phyloP scores from a whole-genome alignment of 345 rosid genomes.

The Cardamine chenopodiifolia region DNA sequence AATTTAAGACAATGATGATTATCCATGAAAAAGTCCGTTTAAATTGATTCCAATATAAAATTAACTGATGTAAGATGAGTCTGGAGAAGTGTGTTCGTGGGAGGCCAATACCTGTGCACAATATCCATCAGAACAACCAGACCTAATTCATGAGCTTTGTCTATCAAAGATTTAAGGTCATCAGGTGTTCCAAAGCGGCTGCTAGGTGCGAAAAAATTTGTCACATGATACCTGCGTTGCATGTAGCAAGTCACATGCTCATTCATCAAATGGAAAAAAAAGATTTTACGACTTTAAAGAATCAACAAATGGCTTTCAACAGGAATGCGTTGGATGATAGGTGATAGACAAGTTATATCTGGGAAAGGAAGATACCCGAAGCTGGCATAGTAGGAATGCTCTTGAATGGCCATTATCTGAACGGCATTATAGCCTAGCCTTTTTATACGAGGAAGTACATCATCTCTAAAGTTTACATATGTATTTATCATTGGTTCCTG shows the following conservation, averaged over 20 bases:
- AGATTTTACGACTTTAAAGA: neutral
- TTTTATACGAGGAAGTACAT: slow-evolving; percentile 95
- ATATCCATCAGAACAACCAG: slow-evolving; percentile 97
- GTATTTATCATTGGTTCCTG: slow-evolving; percentile 91
- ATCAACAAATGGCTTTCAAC: slow-evolving; percentile 24
- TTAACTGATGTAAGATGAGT: slow-evolving; percentile 20
- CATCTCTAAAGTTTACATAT: slow-evolving; percentile 87
- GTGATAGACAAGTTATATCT: slow-evolving; percentile 10
- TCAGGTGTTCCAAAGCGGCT: slow-evolving; percentile 99
- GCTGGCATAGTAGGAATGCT: slow-evolving; percentile 96
- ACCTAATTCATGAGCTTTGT: slow-evolving; percentile 93
- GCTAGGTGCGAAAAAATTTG: slow-evolving; percentile 94
- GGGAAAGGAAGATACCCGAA: slow-evolving; percentile 68
- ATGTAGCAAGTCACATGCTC: slow-evolving; percentile 36
- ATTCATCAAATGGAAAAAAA: slow-evolving; percentile 25
- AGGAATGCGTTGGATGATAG: neutral
- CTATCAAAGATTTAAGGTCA: slow-evolving; percentile 92
- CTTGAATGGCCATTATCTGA: slow-evolving; percentile 98
- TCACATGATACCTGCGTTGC: slow-evolving; percentile 86
- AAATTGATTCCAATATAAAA: neutral
- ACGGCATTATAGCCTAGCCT: slow-evolving; percentile 93
- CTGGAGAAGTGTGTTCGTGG: slow-evolving; percentile 4
- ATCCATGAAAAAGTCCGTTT: slow-evolving; percentile 9
- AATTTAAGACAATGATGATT: slow-evolving; percentile 10
- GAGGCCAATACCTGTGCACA: slow-evolving; percentile 77